Evolutionary conservation across 441 rosid species (phyloP).

Genomic region (Euphorbia celastroides): DNA sequence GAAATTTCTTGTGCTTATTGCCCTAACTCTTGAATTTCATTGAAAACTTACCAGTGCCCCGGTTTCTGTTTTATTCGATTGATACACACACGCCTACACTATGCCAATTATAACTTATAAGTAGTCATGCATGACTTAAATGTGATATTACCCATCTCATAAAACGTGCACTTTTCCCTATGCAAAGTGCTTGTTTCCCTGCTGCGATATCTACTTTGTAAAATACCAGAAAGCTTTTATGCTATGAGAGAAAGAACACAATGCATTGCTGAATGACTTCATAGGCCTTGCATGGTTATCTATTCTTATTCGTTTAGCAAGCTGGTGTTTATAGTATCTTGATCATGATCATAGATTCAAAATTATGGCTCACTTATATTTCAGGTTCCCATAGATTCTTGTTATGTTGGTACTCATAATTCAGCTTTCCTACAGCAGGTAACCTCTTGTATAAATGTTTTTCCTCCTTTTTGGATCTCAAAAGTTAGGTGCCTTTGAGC

Average conservation of each 20-base stretch:
- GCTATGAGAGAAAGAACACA: not conserved
- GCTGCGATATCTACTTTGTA: not conserved
- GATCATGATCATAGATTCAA: not conserved
- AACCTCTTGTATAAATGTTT: slow-evolving; percentile 10
- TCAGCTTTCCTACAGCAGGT: slow-evolving; percentile 98
- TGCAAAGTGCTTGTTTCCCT: not conserved
- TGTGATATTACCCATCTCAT: not conserved
- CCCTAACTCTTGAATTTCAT: not conserved
- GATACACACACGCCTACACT: not conserved
- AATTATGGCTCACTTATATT: slow-evolving; percentile 12
- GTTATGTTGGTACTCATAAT: slow-evolving; percentile 77
- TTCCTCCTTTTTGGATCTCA: not conserved
- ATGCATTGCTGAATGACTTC: not conserved
- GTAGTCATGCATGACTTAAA: not conserved
- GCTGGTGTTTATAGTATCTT: not conserved
- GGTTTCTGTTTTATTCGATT: not conserved
- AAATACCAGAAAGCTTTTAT: not conserved
- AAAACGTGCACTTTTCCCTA: not conserved
- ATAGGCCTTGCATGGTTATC: not conserved
- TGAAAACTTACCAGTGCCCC: not conserved
- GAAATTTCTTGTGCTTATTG: slow-evolving; percentile 2
- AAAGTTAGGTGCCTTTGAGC: not conserved
- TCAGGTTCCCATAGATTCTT: slow-evolving; percentile 92
- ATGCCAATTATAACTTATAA: no score
- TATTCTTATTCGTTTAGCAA: not conserved